These are phyloP conservation scores for sunflower (Helianthus annuus) DNA, from an alignment of 129 eudicot species.

Conservation along the genomic window DNA sequence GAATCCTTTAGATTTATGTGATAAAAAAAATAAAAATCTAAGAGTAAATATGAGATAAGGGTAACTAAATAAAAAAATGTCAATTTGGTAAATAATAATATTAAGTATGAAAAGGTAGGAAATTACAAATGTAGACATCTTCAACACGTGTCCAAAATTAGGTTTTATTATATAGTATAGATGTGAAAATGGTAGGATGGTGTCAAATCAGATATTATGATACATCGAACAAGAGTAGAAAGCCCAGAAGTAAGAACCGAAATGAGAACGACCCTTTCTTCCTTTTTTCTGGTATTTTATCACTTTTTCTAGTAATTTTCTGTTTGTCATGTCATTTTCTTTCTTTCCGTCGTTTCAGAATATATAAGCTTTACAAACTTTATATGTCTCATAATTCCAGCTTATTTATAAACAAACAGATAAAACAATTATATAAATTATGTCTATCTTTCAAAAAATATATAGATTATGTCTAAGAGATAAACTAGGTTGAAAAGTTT, in stretches of 20 bases:
- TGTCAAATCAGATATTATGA: slow-evolving; percentile 6
- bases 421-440: neutral
- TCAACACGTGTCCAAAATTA: too few species aligned
- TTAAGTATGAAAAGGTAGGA: too few species aligned
- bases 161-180: too few species aligned
- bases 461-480: neutral
- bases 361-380: neutral
- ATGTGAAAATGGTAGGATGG: slow-evolving; percentile 6
- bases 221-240: neutral
- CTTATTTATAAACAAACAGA: neutral
- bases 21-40: too few species aligned
- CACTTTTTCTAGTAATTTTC: slow-evolving; percentile 12
- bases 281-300: slow-evolving; percentile 10
- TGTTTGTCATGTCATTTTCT: slow-evolving; percentile 25
- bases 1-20: too few species aligned
- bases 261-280: slow-evolving; percentile 7
- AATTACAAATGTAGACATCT: too few species aligned
- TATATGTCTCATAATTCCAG: neutral
- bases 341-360: slow-evolving; percentile 13
- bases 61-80: too few species aligned
- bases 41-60: too few species aligned
- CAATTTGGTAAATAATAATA: too few species aligned
- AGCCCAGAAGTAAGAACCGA: slow-evolving; percentile 4
- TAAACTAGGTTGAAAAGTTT: neutral
- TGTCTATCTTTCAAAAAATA: too few species aligned